These are phyloP conservation scores for Cystofilobasidium bisporidii DNA, from an alignment of 768 basidiomycete species.

Conservation along the genomic window DNA sequence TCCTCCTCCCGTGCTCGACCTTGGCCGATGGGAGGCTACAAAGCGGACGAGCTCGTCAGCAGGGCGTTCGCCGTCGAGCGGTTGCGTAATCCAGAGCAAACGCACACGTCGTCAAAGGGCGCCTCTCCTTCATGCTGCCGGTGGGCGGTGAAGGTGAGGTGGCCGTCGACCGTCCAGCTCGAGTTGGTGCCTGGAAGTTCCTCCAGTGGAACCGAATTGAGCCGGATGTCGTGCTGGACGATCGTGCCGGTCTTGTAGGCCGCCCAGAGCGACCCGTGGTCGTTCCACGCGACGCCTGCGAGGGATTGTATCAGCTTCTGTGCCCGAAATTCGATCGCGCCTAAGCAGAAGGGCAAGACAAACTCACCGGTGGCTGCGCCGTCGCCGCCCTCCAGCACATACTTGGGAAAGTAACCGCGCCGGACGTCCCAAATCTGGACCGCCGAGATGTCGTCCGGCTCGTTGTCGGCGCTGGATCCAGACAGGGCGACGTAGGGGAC, in stretches of 20 bases:
- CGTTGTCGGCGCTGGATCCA: slow-evolving; percentile 26
- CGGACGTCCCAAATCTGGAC: slow-evolving; percentile 83
- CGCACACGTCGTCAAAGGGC: slow-evolving; percentile 73
- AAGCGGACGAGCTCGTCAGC: not conserved
- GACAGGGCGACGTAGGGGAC: slow-evolving; percentile 20
- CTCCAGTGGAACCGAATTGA: slow-evolving; percentile 57
- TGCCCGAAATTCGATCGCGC: no score
- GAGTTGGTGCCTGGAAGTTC: slow-evolving; percentile 54
- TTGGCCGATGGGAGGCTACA: not conserved
- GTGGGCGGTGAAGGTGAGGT: slow-evolving; percentile 59
- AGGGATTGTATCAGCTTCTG: not conserved
- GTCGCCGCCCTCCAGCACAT: slow-evolving; percentile 60
- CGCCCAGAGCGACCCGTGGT: slow-evolving; percentile 62
- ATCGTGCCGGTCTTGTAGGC: slow-evolving; percentile 67
- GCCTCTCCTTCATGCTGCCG: slow-evolving; percentile 50
- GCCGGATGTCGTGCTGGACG: slow-evolving; percentile 64
- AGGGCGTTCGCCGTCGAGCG: no score
- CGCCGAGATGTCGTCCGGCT: slow-evolving; percentile 45
- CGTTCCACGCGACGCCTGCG: slow-evolving; percentile 59
- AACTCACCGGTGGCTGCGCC: slow-evolving; percentile 63
- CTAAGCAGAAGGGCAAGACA: no score
- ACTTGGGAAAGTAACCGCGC: slow-evolving; percentile 70
- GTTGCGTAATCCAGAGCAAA: no score
- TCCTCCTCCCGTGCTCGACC: slow-evolving; percentile 17
- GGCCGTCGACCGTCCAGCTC: slow-evolving; percentile 58